Evolutionary conservation across 2,329 filamentous ascomycete species (phyloP).

Genomic region (Pestalotiopsis sp.): DNA sequence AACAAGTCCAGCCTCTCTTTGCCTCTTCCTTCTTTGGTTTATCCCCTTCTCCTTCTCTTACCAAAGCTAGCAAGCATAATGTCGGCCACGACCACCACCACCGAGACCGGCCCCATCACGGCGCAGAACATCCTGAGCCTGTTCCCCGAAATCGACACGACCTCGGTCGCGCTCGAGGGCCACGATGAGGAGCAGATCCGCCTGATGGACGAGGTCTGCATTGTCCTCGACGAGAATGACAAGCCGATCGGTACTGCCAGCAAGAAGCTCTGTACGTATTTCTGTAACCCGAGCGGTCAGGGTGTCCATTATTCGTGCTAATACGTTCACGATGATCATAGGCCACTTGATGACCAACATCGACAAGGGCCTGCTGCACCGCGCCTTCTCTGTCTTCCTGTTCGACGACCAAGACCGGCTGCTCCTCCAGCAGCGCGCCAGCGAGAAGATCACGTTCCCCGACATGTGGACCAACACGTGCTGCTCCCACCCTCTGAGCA

Average conservation of each 20-base stretch:
- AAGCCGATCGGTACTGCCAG: conserved; percentile 91
- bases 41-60: background rate
- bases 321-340: conserved; percentile 39
- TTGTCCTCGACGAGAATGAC: conserved; percentile 92
- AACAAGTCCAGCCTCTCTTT: background rate
- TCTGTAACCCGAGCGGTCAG: background rate
- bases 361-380: conserved; percentile 91
- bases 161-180: conserved; percentile 76
- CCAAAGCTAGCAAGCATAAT: conserved; percentile 18
- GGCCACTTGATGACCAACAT: conserved; percentile 99
- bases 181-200: conserved; percentile 98
- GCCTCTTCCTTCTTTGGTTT: background rate
- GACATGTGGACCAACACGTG: conserved; percentile 99
- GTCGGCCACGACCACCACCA: conserved; percentile 43
- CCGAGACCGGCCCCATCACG: conserved; percentile 67
- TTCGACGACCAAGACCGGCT: conserved; percentile 94
- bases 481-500: conserved; percentile 94
- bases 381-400: conserved; percentile 96
- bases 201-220: conserved; percentile 98
- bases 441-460: conserved; percentile 98
- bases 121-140: conserved; percentile 84
- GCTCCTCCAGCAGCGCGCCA: conserved; percentile 91
- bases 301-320: background rate
- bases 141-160: conserved; percentile 81
- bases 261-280: conserved; percentile 89